phyloP scores from a whole-genome alignment of 495 filamentous ascomycete species.

The Penicillium bialowiezense region DNA sequence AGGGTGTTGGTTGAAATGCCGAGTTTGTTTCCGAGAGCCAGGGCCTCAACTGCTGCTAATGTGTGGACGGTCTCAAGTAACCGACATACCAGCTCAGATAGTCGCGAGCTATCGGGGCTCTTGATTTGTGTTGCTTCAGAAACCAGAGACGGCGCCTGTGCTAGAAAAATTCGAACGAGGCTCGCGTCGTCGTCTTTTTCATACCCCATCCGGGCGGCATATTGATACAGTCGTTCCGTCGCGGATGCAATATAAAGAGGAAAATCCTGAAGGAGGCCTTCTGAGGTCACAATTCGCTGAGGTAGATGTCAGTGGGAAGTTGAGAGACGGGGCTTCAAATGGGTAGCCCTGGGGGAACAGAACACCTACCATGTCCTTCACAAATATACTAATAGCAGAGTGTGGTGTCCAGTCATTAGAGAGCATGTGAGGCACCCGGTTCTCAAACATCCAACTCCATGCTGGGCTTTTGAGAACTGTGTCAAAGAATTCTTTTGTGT shows the following conservation, averaged over 20 bases:
- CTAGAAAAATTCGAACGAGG: conserved; percentile 10
- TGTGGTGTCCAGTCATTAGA: conserved; percentile 10
- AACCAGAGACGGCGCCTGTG: conserved; percentile 3
- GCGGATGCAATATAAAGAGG: conserved; percentile 12
- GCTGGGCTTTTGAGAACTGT: conserved; percentile 5
- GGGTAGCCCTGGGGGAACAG: background rate
- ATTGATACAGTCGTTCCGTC: conserved; percentile 8
- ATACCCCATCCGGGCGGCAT: conserved; percentile 5
- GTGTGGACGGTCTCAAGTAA: conserved; percentile 7
- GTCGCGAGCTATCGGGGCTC: background rate
- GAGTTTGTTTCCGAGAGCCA: conserved; percentile 8
- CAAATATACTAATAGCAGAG: conserved; percentile 10
- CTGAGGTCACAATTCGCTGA: conserved; percentile 10
- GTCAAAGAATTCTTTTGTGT: conserved; percentile 9
- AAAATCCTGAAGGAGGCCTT: conserved; percentile 7
- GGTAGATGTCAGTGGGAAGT: background rate
- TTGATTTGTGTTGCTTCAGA: conserved; percentile 1
- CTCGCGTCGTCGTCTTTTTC: conserved; percentile 7
- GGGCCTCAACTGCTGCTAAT: conserved; percentile 6
- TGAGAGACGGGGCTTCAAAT: background rate
- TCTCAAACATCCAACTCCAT: conserved; percentile 13
- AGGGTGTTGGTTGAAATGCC: conserved; percentile 5
- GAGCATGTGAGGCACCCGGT: conserved; percentile 11
- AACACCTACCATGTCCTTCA: conserved; percentile 9
- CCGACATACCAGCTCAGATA: background rate